Evolutionary conservation across 768 basidiomycete species (phyloP), one percentile per base, ranked within the genome.

Genomic region (Boletus tomentosulus): DNA sequence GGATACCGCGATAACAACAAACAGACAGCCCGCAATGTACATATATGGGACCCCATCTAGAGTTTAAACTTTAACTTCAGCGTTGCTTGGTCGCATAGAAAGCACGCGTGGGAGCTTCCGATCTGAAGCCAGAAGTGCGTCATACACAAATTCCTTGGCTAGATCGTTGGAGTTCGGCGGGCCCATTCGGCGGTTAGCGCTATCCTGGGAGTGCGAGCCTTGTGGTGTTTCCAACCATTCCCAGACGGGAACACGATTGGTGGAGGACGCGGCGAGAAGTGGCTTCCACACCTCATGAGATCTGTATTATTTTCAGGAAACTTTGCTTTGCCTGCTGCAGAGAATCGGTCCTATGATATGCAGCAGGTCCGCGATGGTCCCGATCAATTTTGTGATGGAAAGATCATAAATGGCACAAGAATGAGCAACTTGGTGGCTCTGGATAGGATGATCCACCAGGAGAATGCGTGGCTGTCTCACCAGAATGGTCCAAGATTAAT

Each of bases 91-190:
- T 39, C 30, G 34, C 11, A 49, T 53, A 16, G 44, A 47, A 59
- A 39, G 31, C 31, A 10, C 12, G 31, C n/a, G 46, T 30, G 44
- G 46, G 34, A 49, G 38, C 37, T 44, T 10, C 42, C 22, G 48
- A 51, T 19, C 19, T 24, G 49, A 28, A 16, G 30, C 50, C 28
- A 47, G 41, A 46, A 55, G 50, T 4, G 54, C 46, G 27, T 57
- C 55, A 44, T 34, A 42, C 12, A 49, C 55, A 35, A 52, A 51
- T 55, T 48, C 44, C 42, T 48, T 54, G 31, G 56, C 46, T 38
- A 52, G n/a, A 24, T 57, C 48, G 12, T 58, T 57, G 42, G 51
- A 48, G 30, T 48, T 60, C 27, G 31, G 22, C 22, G 30, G 22
- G 28, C 27, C 38, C 48, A 52, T 45, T n/a, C 48, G 35, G 56